These are phyloP conservation scores for Houttuynia cordata DNA, from an alignment of 164 flowering plant genomes.

Conservation along the genomic window DNA sequence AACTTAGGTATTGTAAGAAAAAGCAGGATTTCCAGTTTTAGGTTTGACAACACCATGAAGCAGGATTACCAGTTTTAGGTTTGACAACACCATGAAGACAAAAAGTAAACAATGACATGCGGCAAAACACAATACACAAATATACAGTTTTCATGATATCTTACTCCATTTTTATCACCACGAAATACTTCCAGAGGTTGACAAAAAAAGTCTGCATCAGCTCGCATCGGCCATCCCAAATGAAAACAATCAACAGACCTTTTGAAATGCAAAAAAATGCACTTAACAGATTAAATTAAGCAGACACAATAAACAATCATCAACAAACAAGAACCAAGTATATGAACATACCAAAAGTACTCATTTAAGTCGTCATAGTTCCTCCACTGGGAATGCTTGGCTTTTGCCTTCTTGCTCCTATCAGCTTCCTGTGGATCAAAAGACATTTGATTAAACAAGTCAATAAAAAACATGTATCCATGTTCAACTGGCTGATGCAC, in stretches of 20 bases:
- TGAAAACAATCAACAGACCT: slow-evolving; percentile 97
- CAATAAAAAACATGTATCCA: background rate
- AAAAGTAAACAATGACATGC: too few species aligned
- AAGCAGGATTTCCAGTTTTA: too few species aligned
- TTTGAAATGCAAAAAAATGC: background rate
- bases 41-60: too few species aligned
- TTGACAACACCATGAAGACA: too few species aligned
- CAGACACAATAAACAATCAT: background rate
- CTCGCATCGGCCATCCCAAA: slow-evolving; percentile 98
- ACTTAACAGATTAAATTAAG: too few species aligned
- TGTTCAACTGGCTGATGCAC: background rate
- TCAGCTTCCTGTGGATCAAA: slow-evolving; percentile 62
- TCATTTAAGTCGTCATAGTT: slow-evolving; percentile 96
- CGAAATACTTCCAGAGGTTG: slow-evolving; percentile 20
- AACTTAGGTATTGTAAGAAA: too few species aligned
- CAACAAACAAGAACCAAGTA: background rate
- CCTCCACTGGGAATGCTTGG: slow-evolving; percentile 99
- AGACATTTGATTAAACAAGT: slow-evolving; percentile 3
- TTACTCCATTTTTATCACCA: slow-evolving; percentile 47
- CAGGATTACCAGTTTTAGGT: too few species aligned
- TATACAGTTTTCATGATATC: background rate
- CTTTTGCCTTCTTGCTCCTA: slow-evolving; percentile 57
- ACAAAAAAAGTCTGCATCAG: slow-evolving; percentile 88
- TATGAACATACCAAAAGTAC: slow-evolving; percentile 65
- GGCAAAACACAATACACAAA: too few species aligned